Base-by-base conservation (phyloP, 2,329 filamentous ascomycete species). In the Fusarium mundagurra region DNA sequence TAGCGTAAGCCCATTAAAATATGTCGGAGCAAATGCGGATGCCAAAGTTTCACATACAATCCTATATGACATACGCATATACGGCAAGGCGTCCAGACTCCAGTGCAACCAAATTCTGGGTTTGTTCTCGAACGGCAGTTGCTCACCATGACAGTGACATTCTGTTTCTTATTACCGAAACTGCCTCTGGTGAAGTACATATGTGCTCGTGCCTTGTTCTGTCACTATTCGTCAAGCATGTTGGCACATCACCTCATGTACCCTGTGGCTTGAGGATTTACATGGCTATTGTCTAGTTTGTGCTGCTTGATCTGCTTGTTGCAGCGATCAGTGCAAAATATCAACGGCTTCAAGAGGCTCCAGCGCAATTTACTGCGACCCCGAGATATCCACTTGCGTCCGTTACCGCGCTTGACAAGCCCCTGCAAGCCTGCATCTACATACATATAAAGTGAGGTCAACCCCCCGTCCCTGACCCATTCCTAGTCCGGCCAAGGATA, bases 331-430 rank as follows among this genome's bases (percentile, higher is more conserved):
- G 47, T 57, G 60, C 58, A 65, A 41, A 61, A 55, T 31, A 51
- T 53, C 51, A 57, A 41, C 44, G 33, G 31, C 53, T 61, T 61
- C 72, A 67, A 57, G 34, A 55, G 54, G 44, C 57, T 63, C 66
- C 75, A 68, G 58, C 61, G 76, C 67, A 78, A 78, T 78, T 78
- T 78, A 65, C 70, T 66, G 67, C 70, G 47, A 61, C 75, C 72
- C 65, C 69, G 73, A 62, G 54, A 45, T 67, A 73, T 71, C 77
- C 77, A 77, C 75, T 57, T 59, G 47, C 41, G 54, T 64, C 62
- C 39, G 44, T 61, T 69, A 39, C 55, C 59, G 33, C 34, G 36
- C 53, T 75, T 51, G 58, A 59, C 65, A 61, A 39, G 34, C 71
- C 72, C 72, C 72, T 74, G 69, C 53, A 67, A 61, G 60, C 72